These are phyloP conservation scores for Rhynchosporium graminicola DNA, from an alignment of 2,329 filamentous ascomycete species.

Conservation along the genomic window DNA sequence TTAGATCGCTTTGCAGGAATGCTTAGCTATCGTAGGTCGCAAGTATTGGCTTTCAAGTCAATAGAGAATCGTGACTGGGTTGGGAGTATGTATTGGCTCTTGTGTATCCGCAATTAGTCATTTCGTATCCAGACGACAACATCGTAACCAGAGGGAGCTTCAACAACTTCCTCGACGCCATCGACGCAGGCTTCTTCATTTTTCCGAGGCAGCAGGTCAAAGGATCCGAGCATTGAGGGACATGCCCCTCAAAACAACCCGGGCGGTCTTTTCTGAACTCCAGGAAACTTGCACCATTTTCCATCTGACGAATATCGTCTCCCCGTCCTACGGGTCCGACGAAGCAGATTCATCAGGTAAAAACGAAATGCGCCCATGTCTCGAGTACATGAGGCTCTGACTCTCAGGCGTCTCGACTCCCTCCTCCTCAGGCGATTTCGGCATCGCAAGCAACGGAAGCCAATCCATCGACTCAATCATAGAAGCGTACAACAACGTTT, in stretches of 20 bases:
- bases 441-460: constrained; percentile 46
- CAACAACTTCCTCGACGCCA: constrained; percentile 43
- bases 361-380: constrained; percentile 55
- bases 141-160: constrained; percentile 32
- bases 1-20: too few relatives aligned
- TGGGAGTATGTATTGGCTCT: constrained; percentile 49
- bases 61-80: constrained; percentile 45
- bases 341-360: constrained; percentile 51
- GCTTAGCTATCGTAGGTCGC: constrained; percentile 42
- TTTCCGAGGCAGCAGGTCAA: constrained; percentile 45
- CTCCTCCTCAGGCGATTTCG: constrained; percentile 53
- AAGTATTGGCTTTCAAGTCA: constrained; percentile 44
- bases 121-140: constrained; percentile 51
- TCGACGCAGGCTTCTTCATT: constrained; percentile 50
- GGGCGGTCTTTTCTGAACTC: constrained; percentile 42
- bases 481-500: constrained; percentile 39
- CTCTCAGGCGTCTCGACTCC: constrained; percentile 53
- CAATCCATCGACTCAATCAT: constrained; percentile 43
- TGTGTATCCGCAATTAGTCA: constrained; percentile 53
- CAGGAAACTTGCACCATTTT: constrained; percentile 49
- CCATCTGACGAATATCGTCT: constrained; percentile 54
- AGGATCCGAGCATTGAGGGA: constrained; percentile 43
- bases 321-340: constrained; percentile 54
- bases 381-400: constrained; percentile 59
- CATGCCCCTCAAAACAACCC: constrained; percentile 40